A percentile compares a stretch with the other conserved stretches of the same genome.
Conservation (phyloP, 495 filamentous ascomycete species). For the Oleoguttula mirabilis region DNA sequence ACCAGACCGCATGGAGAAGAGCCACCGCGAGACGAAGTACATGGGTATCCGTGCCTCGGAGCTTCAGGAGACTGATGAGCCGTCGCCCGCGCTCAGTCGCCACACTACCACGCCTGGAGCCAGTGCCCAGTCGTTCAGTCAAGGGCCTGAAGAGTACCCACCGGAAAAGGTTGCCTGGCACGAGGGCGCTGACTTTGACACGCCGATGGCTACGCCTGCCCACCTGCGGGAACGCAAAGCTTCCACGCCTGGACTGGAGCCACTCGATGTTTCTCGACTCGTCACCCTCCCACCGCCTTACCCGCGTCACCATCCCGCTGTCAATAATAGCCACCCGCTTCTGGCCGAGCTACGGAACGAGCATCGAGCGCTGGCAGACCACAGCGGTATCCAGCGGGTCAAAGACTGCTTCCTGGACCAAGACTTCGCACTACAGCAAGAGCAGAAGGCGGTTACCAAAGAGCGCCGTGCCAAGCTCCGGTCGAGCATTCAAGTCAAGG, state of each 20-base stretch:
- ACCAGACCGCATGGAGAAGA: conserved; percentile 49
- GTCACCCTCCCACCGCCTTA: conserved; percentile 90
- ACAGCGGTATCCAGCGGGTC: conserved; percentile 56
- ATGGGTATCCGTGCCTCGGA: conserved; percentile 74
- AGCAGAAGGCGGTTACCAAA: conserved; percentile 35
- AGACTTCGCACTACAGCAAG: conserved; percentile 29
- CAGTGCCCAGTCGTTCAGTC: conserved; percentile 26
- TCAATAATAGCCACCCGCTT: conserved; percentile 90
- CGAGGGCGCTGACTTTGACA: conserved; percentile 38
- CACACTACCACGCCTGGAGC: conserved; percentile 23
- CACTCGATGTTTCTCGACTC: conserved; percentile 78
- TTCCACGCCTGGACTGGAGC: conserved; percentile 34
- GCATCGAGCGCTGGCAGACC: conserved; percentile 64
- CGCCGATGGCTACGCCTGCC: conserved; percentile 32
- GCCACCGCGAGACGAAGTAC: conserved; percentile 84
- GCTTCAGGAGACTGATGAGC: conserved; percentile 45
- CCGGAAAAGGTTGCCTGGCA: conserved; percentile 76
- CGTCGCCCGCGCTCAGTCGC: conserved; percentile 9
- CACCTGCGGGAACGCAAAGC: background rate
- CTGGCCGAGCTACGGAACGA: conserved; percentile 62
- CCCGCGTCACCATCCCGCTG: conserved; percentile 83
- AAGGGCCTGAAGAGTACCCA: conserved; percentile 61
- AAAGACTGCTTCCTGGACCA: conserved; percentile 43
- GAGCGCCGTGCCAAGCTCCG: conserved; percentile 42
- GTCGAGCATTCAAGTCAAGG: conserved; percentile 57